Conservation (phyloP, 257 asterid genomes). For the Solanum corneliomulleri region DNA sequence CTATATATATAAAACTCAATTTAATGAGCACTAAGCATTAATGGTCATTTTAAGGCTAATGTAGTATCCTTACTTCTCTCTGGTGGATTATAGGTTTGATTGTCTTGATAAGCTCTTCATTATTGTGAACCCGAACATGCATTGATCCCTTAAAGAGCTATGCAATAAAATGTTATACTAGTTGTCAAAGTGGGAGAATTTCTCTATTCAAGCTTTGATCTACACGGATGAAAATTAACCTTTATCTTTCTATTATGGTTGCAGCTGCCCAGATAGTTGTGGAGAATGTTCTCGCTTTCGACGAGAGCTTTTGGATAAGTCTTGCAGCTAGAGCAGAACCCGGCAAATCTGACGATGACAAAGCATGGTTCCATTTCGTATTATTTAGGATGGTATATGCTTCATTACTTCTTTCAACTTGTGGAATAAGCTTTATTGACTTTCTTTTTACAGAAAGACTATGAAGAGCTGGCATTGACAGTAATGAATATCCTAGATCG, state of each 20-base stretch:
- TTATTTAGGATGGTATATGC: conserved; percentile 5
- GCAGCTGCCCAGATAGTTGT: conserved; percentile 81
- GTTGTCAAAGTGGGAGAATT: neutral
- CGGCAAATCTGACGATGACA: conserved; percentile 89
- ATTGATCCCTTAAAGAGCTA: neutral
- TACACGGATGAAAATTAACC: neutral
- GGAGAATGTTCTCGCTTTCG: conserved; percentile 87
- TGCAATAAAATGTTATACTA: neutral
- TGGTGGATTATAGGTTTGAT: neutral
- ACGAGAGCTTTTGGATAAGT: conserved; percentile 86
- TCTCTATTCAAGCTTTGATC: neutral
- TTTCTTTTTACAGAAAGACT: conserved; percentile 59
- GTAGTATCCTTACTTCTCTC: too few species aligned
- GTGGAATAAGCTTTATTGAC: conserved; percentile 7
- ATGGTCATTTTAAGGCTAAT: too few species aligned
- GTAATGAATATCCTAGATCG: conserved; percentile 71
- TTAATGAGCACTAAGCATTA: too few species aligned
- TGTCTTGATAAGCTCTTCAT: neutral
- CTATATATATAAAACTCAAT: too few species aligned
- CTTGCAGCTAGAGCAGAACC: conserved; percentile 93
- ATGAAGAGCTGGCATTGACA: conserved; percentile 74
- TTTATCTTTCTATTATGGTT: conserved; percentile 6
- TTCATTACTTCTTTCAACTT: neutral
- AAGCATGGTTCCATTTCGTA: conserved; percentile 46
- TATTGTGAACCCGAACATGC: neutral